These are phyloP conservation scores for Penicillium glabrum DNA, from an alignment of 2,329 filamentous ascomycete species.

Conservation along the genomic window DNA sequence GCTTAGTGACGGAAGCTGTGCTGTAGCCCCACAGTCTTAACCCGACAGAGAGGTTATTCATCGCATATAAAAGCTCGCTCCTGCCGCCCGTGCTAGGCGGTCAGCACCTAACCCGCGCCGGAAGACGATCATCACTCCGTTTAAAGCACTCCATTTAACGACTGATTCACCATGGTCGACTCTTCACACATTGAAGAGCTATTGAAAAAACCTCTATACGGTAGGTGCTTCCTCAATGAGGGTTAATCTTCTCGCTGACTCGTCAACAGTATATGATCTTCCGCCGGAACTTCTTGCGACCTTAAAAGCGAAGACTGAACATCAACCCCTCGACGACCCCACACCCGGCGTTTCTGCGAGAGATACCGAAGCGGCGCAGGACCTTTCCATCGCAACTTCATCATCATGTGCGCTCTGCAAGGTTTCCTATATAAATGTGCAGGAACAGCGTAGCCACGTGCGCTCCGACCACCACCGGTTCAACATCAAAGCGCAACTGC, in stretches of 20 bases:
- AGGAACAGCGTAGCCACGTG: conserved; percentile 81
- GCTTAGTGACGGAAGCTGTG: not conserved
- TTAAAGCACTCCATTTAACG: not conserved
- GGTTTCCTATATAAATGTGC: conserved; percentile 67
- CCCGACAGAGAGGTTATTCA: not conserved
- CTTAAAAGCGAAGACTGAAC: conserved; percentile 59
- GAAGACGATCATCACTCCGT: not conserved
- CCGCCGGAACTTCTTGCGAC: conserved; percentile 70
- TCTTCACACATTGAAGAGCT: conserved; percentile 35
- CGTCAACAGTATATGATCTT: conserved; percentile 73
- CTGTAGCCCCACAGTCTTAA: not conserved
- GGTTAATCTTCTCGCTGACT: conserved; percentile 14
- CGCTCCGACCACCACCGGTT: conserved; percentile 91
- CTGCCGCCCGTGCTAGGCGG: not conserved
- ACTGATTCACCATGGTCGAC: conserved; percentile 18
- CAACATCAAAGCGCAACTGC: conserved; percentile 88
- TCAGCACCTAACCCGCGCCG: not conserved
- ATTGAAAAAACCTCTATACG: conserved; percentile 52
- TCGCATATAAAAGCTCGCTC: not conserved
- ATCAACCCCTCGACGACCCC: conserved; percentile 28
- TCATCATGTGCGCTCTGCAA: conserved; percentile 81
- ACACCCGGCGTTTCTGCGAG: conserved; percentile 20
- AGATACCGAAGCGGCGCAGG: conserved; percentile 35
- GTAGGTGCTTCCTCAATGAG: conserved; percentile 26
- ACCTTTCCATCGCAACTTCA: conserved; percentile 50